phyloP scores from a whole-genome alignment of 139 green algal genomes.

The Chlorokybus atmophyticus region DNA sequence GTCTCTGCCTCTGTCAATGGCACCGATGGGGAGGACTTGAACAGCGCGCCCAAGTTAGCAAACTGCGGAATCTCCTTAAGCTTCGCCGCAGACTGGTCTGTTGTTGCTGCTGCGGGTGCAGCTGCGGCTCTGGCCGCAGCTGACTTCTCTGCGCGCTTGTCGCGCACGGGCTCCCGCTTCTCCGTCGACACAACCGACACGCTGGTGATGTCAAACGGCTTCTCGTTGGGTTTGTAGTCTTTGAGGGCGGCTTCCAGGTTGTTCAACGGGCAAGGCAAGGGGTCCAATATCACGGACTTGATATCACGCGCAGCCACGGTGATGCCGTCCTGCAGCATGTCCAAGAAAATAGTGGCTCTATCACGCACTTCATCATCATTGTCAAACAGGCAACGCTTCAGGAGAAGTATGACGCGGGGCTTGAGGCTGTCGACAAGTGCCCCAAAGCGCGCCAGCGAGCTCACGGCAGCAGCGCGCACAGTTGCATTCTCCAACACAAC shows the following conservation, averaged over 20 bases:
- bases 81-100: constrained; percentile 33
- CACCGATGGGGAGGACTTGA: constrained; percentile 47
- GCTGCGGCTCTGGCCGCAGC: constrained; percentile 1
- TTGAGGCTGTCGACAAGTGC: constrained; percentile 29
- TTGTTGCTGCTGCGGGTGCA: constrained; percentile 1
- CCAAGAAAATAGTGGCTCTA: constrained; percentile 79
- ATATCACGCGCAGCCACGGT: constrained; percentile 29
- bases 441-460: constrained; percentile 76
- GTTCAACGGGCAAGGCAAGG: constrained; percentile 32
- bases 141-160: constrained; percentile 23
- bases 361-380: constrained; percentile 98
- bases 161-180: constrained; percentile 8
- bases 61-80: constrained; percentile 62
- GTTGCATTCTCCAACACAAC: constrained; percentile 98
- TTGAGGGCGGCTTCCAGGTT: constrained; percentile 66
- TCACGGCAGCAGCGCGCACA: constrained; percentile 83
- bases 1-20: constrained; percentile 39
- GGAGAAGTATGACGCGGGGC: constrained; percentile 64
- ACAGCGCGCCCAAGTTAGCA: constrained; percentile 60
- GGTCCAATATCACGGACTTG: constrained; percentile 35
- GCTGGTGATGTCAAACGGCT: constrained; percentile 16
- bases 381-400: constrained; percentile 82
- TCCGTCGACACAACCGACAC: constrained; percentile 20
- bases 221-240: constrained; percentile 41
- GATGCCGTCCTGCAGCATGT: constrained; percentile 53